phyloP scores from a whole-genome alignment of 345 rosid species.

The Hevea brasiliensis region DNA sequence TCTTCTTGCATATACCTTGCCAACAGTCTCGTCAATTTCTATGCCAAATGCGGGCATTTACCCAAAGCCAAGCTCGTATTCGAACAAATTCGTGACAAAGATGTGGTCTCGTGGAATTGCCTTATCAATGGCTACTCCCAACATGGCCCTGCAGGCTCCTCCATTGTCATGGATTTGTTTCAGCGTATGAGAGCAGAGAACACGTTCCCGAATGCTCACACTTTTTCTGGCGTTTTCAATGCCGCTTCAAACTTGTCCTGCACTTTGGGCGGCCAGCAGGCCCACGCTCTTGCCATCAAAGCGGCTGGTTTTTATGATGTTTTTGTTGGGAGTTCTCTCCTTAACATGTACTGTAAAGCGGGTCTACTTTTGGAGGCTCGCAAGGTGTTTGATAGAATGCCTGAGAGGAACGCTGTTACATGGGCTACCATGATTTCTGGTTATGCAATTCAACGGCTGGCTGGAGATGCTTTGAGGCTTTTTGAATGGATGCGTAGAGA shows the following conservation, averaged over 20 bases:
- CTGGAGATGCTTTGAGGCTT: slow-evolving; percentile 40
- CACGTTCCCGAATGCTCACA: slow-evolving; percentile 68
- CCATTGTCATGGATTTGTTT: slow-evolving; percentile 18
- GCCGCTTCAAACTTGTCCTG: slow-evolving; percentile 47
- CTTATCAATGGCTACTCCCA: slow-evolving; percentile 70
- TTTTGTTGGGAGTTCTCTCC: slow-evolving; percentile 73
- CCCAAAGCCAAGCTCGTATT: slow-evolving; percentile 54
- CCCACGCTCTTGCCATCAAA: slow-evolving; percentile 63
- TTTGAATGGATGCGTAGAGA: slow-evolving; percentile 47
- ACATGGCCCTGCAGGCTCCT: slow-evolving; percentile 32
- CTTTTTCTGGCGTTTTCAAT: slow-evolving; percentile 70
- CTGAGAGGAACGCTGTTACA: slow-evolving; percentile 50
- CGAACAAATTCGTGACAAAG: slow-evolving; percentile 47
- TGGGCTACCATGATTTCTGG: slow-evolving; percentile 83
- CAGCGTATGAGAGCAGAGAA: slow-evolving; percentile 61
- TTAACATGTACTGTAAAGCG: slow-evolving; percentile 69
- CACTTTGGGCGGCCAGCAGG: slow-evolving; percentile 49
- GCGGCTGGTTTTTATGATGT: slow-evolving; percentile 56
- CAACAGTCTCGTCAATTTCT: slow-evolving; percentile 67
- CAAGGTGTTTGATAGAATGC: background rate
- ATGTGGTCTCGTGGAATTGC: slow-evolving; percentile 79
- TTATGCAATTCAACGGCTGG: slow-evolving; percentile 51
- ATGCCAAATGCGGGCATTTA: slow-evolving; percentile 64
- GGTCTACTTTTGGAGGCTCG: slow-evolving; percentile 55
- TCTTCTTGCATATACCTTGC: slow-evolving; percentile 45